Conservation (phyloP, 179 eudicot species). For the Drosera spatulata region DNA sequence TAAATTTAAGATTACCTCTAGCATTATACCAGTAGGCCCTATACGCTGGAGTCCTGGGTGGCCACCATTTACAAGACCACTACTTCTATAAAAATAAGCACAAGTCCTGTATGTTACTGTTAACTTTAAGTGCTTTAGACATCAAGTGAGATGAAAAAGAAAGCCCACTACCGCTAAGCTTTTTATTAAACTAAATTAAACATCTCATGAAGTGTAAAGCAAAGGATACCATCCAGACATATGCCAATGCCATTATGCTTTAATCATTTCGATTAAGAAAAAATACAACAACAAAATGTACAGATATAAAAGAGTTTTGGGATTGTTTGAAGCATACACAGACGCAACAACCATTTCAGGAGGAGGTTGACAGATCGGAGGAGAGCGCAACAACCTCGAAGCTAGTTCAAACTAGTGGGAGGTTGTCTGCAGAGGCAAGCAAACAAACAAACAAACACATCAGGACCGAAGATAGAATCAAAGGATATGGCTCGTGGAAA, state of each 20-base stretch:
- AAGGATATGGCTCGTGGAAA: constrained; percentile 71
- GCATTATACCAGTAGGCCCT: too few relatives aligned
- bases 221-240: not conserved
- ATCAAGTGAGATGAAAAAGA: too few relatives aligned
- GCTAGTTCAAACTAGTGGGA: constrained; percentile 99
- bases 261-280: not conserved
- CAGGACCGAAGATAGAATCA: not conserved
- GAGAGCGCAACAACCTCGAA: constrained; percentile 59
- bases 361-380: constrained; percentile 2
- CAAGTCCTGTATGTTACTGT: too few relatives aligned
- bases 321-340: not conserved
- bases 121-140: too few relatives aligned
- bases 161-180: too few relatives aligned
- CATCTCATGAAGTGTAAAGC: constrained; percentile 1
- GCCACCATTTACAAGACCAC: too few relatives aligned
- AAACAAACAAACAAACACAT: not conserved
- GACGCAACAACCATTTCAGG: not conserved
- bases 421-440: constrained; percentile 46
- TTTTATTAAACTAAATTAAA: not conserved
- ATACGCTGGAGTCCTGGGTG: too few relatives aligned
- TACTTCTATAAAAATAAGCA: too few relatives aligned
- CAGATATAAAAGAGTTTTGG: not conserved
- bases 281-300: not conserved
- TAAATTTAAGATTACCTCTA: too few relatives aligned
- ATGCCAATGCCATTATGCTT: constrained; percentile 6